Conservation (phyloP, 805 yeast species). For the Priceomyces castillae region DNA sequence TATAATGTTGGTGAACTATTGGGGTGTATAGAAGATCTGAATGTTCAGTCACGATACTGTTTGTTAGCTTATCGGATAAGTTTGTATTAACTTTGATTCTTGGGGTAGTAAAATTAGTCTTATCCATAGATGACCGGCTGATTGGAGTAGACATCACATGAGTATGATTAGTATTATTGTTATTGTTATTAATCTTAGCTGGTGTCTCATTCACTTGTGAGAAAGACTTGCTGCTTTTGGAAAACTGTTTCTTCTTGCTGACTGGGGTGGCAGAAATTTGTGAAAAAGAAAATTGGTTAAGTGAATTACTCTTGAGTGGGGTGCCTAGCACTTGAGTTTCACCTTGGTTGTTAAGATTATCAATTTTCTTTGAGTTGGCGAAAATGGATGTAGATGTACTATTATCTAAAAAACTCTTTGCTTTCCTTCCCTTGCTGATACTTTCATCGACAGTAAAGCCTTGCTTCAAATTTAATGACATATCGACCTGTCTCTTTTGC, state of each 20-base stretch:
- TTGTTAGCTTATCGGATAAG: not conserved
- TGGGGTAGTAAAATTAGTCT: not conserved
- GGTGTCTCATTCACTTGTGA: slow-evolving; percentile 33
- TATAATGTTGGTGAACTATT: not conserved
- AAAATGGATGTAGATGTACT: slow-evolving; percentile 21
- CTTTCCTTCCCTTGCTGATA: not conserved
- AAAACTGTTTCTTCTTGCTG: slow-evolving; percentile 1
- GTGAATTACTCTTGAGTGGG: slow-evolving; percentile 17
- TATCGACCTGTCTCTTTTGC: slow-evolving; percentile 40
- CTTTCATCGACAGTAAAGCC: slow-evolving; percentile 1
- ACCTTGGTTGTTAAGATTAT: slow-evolving; percentile 4
- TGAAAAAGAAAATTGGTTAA: not conserved
- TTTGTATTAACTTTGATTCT: not conserved
- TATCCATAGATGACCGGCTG: not conserved
- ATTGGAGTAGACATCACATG: not conserved
- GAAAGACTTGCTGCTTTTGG: slow-evolving; percentile 6
- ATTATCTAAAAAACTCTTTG: not conserved
- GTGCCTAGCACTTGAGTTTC: slow-evolving; percentile 26
- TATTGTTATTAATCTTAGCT: not conserved
- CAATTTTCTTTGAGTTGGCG: slow-evolving; percentile 24
- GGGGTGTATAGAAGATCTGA: not conserved
- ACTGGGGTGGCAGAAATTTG: slow-evolving; percentile 1
- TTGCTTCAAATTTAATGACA: slow-evolving; percentile 19
- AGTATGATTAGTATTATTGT: not conserved
- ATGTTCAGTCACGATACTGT: not conserved